Conservation (phyloP, 2,329 filamentous ascomycete genomes). For the Neurospora sp. region DNA sequence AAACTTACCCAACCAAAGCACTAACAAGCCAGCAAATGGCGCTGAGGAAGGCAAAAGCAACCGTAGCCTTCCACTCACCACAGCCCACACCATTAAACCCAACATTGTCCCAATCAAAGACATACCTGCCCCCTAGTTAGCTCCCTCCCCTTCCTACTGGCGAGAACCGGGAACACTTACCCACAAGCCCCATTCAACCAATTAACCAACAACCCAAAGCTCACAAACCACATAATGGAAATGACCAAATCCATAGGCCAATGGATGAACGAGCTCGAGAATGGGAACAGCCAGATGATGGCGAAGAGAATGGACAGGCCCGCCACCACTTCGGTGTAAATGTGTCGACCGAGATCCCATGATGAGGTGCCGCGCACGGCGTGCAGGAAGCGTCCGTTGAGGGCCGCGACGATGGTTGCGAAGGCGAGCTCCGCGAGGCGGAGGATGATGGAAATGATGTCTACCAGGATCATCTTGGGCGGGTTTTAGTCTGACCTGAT, state of each 20-base stretch:
- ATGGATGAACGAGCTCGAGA: slow-evolving; percentile 55
- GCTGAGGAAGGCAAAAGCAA: slow-evolving; percentile 64
- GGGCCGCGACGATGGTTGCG: slow-evolving; percentile 60
- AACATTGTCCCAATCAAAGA: slow-evolving; percentile 53
- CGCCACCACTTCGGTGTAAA: slow-evolving; percentile 66
- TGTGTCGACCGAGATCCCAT: slow-evolving; percentile 55
- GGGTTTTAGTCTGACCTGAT: neutral
- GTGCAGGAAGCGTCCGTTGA: slow-evolving; percentile 59
- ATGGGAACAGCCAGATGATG: slow-evolving; percentile 64
- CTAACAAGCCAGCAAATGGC: slow-evolving; percentile 63
- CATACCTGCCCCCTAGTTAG: slow-evolving; percentile 18
- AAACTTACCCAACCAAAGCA: slow-evolving; percentile 38
- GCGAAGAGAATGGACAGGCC: slow-evolving; percentile 59
- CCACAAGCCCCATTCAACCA: slow-evolving; percentile 18
- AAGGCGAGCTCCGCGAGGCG: slow-evolving; percentile 55
- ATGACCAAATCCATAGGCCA: slow-evolving; percentile 64
- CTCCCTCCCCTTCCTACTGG: neutral
- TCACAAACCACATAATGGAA: slow-evolving; percentile 59
- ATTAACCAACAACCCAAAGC: slow-evolving; percentile 57
- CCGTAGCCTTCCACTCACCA: slow-evolving; percentile 58
- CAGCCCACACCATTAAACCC: slow-evolving; percentile 42
- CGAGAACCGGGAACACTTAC: slow-evolving; percentile 28
- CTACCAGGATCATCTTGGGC: slow-evolving; percentile 39
- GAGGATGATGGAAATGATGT: slow-evolving; percentile 46
- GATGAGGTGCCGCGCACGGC: slow-evolving; percentile 32